Evolutionary conservation across 179 eudicot species (phyloP), one percentile per base, ranked within the genome.

Genomic region (Pouteria campechiana): DNA sequence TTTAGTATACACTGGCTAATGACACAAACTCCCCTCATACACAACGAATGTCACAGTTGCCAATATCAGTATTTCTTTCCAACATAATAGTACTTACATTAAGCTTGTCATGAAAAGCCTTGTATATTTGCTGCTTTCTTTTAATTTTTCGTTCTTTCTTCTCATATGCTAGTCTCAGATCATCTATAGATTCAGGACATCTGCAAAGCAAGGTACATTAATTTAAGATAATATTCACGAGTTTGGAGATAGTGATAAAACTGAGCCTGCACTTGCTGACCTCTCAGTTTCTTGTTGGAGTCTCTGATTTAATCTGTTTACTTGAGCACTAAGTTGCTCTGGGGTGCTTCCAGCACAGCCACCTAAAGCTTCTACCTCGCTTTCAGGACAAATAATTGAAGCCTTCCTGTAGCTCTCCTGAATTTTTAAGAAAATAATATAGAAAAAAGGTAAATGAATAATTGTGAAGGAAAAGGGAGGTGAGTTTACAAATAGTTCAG

Each of bases 111-210:
- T 75, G 83, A 55, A 86, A 90, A 30, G 69, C 83, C 57, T 83
- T 65, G 43, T 69, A 82, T 38, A 76, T 79, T 46, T 60, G 72
- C 56, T 65, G 83, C 61, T 73, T 87, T 23, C 71, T 74, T 7
- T 55, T 44, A 64, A 87, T 87, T 47, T 80, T 90, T n/a, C 75
- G 79, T 69, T 82, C 78, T 67, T 87, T 90, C 43, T 79, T 69
- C 65, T 90, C 81, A 61, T 68, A 69, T 61, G 75, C n/a, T 64
- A 68, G 61, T 25, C 80, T 70, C 37, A 90, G 76, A 50, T 87
- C 96, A 44, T 83, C 96, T 40, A 90, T 70, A 32, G 96, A 73
- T 47, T 90, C 99, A 4, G 79, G 47, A 65, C 49, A 75, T 36
- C 99, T 90, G 76, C 49, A 73, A 44, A 41, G 24, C 18, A 44